phyloP scores from a whole-genome alignment of 495 filamentous ascomycete species.

The Penicillium samsonianum region DNA sequence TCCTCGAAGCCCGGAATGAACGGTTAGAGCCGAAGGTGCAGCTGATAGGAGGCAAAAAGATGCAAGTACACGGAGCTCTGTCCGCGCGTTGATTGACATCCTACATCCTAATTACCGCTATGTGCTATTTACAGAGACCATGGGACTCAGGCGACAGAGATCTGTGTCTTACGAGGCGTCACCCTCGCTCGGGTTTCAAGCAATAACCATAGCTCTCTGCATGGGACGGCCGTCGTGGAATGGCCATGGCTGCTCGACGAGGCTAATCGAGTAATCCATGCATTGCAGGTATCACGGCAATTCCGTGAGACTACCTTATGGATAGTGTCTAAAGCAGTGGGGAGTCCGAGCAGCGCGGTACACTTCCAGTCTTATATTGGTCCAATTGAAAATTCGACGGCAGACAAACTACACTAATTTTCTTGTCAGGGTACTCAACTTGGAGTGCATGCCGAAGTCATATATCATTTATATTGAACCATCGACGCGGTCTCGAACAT shows the following conservation, averaged over 20 bases:
- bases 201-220: conserved; percentile 22
- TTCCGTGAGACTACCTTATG: conserved; percentile 21
- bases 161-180: conserved; percentile 21
- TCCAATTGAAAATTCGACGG: conserved; percentile 26
- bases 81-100: conserved; percentile 12
- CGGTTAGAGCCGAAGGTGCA: conserved; percentile 10
- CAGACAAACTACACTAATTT: not conserved
- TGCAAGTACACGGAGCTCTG: conserved; percentile 16
- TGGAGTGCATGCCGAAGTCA: not conserved
- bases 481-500: not conserved
- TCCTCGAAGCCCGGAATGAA: conserved; percentile 21
- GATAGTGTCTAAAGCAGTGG: conserved; percentile 1
- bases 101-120: conserved; percentile 7
- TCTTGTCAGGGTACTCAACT: not conserved
- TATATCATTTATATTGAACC: no score
- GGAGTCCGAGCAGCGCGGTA: conserved; percentile 2
- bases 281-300: conserved; percentile 24
- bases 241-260: conserved; percentile 26
- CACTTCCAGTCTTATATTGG: conserved; percentile 19
- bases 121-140: conserved; percentile 23
- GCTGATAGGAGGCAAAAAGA: conserved; percentile 22
- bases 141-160: conserved; percentile 18
- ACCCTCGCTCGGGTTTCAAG: conserved; percentile 14
- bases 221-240: conserved; percentile 20
- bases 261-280: conserved; percentile 18